Evolutionary conservation across 352 stramenopile genomes (phyloP), one percentile per base, ranked within the genome.

Genomic region (Phytophthora cactorum): DNA sequence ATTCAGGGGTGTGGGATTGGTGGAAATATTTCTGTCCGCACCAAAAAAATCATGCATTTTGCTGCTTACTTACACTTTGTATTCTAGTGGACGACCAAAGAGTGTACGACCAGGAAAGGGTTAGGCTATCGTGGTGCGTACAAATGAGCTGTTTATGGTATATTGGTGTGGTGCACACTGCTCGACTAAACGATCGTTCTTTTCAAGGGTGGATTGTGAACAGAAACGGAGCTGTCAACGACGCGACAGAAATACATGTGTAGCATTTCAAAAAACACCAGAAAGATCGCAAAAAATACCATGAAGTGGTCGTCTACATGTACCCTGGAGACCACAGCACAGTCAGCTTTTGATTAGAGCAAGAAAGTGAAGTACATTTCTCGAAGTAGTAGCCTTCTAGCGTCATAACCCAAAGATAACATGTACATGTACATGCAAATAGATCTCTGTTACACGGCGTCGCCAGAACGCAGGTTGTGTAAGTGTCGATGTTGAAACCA

Each of bases 21-120:
- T 22, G 38, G 14, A 52, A 66, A 53, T 38, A 22, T 52, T 34
- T n/a, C 5, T 59, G 59, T 66, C 27, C 49, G 49, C 59, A 66
- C 59, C 59, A 53, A 61, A 46, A 1, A 15, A 11, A 32, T 51
- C 43, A 17, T 39, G 22, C 1, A 38, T 10, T 22, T 49, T 44
- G 10, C 14, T 29, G 1, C 22, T 59, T 3, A 59, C 36, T 47
- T 58, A 10, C 8, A 15, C 12, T 58, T 47, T 59, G 32, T 59
- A 59, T 25, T 7, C 10, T 17, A 39, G 8, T 53, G 47, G 8
- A 53, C 47, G 47, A 53, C 47, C 47, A 47, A 57, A 32, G 22
- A 28, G 9, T 59, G 44, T 4, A 63, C 45, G 56, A 62, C 55
- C 55, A 47, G 46, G 25, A 14, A 12, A n/a, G 12, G 22, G 25